Conservation (phyloP, 73 alveolate species). For the Blepharisma stoltei region DNA sequence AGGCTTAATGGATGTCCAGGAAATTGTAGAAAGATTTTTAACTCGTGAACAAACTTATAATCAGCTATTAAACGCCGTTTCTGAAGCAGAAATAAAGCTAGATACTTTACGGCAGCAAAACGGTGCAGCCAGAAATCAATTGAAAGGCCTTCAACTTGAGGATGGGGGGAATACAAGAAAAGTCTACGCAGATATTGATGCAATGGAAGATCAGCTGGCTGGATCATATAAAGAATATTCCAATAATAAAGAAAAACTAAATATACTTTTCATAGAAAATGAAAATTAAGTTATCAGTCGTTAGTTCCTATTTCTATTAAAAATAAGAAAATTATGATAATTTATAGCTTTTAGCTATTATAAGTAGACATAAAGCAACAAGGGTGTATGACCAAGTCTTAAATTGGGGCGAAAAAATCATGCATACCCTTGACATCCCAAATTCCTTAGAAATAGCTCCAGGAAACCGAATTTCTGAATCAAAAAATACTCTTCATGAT, state of each 20-base stretch:
- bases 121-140: slow-evolving; percentile 6
- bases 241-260: neutral
- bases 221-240: slow-evolving; percentile 13
- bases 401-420: slow-evolving; percentile 11
- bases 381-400: neutral
- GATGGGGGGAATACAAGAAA: slow-evolving; percentile 4
- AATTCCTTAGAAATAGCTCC: neutral
- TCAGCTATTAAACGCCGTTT: slow-evolving; percentile 53
- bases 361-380: no score
- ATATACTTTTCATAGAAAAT: no score
- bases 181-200: slow-evolving; percentile 13
- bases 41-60: slow-evolving; percentile 60
- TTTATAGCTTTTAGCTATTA: no score
- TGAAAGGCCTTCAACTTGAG: neutral
- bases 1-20: slow-evolving; percentile 62
- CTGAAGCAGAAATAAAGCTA: slow-evolving; percentile 57
- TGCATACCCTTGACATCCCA: neutral
- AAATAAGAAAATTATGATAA: no score
- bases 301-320: no score
- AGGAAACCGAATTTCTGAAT: neutral
- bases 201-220: neutral
- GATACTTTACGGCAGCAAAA: slow-evolving; percentile 55
- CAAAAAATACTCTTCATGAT: slow-evolving; percentile 13
- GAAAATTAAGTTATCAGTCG: no score
- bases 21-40: slow-evolving; percentile 61